Evolutionary conservation across 768 basidiomycete species (phyloP).

Genomic region (Filobasidium wieringae): DNA sequence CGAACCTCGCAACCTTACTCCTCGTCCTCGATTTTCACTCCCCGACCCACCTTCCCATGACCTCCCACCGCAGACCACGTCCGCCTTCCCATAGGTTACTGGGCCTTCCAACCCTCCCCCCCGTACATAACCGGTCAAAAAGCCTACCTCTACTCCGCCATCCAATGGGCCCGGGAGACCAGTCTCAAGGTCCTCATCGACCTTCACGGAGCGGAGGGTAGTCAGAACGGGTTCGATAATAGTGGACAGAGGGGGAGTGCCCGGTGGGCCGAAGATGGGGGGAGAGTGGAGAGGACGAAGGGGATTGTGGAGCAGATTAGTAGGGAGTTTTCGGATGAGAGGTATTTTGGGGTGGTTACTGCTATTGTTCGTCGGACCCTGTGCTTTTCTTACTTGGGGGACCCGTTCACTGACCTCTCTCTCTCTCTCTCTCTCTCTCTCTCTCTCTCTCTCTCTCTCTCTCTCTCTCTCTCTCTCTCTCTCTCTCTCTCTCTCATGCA

Average conservation of each 20-base stretch:
- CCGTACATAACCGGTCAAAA: constrained; percentile 35
- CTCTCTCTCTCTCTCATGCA: background rate
- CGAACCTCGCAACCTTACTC: background rate
- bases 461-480: background rate
- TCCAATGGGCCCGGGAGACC: constrained; percentile 34
- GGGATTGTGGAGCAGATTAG: constrained; percentile 23
- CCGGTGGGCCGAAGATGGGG: constrained; percentile 22
- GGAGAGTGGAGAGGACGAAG: constrained; percentile 30
- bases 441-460: background rate
- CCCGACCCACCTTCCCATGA: background rate
- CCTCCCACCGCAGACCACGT: constrained; percentile 24
- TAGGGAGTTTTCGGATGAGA: constrained; percentile 29
- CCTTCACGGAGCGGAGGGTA: constrained; percentile 35
- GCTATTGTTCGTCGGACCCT: constrained; percentile 19
- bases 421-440: background rate
- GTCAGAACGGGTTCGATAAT: constrained; percentile 32
- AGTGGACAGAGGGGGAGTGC: constrained; percentile 28
- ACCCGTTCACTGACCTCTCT: background rate
- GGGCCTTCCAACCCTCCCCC: constrained; percentile 33
- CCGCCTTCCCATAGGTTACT: constrained; percentile 28
- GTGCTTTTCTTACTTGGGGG: too few species aligned
- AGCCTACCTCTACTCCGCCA: constrained; percentile 34
- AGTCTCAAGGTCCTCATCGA: constrained; percentile 36
- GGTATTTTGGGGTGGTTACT: constrained; percentile 34
- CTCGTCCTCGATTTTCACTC: background rate